A percentile compares a stretch with the other conserved stretches of the same genome.
Evolutionary conservation across 371 early-diverging fungal species (phyloP).

Genomic region (Phascolomyces articulosus): DNA sequence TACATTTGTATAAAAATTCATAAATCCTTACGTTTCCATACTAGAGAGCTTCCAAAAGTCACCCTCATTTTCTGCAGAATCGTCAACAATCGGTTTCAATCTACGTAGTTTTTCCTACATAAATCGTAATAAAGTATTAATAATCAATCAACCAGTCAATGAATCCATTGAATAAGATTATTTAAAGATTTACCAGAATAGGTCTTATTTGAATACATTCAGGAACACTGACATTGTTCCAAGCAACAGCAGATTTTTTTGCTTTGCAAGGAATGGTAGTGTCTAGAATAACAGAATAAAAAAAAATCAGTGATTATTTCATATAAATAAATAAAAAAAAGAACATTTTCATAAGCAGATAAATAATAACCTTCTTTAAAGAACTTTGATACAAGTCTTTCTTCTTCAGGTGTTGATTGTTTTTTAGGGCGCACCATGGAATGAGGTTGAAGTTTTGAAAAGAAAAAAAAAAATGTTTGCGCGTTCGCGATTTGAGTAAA

Average conservation of each 20-base stretch:
- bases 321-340: neutral
- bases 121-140: neutral
- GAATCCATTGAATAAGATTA: too few species aligned
- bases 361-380: constrained; percentile 42
- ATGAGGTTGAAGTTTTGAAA: neutral
- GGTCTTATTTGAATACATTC: constrained; percentile 23
- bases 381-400: constrained; percentile 41
- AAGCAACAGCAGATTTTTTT: constrained; percentile 10
- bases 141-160: neutral
- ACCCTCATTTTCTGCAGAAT: constrained; percentile 15
- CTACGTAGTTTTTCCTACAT: constrained; percentile 23
- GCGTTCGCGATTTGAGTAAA: neutral
- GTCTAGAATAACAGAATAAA: neutral
- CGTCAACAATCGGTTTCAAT: constrained; percentile 17
- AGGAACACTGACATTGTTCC: constrained; percentile 26
- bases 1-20: neutral
- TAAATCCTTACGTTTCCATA: constrained; percentile 23
- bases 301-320: neutral
- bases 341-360: neutral
- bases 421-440: constrained; percentile 33
- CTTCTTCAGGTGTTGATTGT: constrained; percentile 38
- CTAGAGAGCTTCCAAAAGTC: constrained; percentile 25
- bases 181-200: constrained; percentile 30
- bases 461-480: neutral
- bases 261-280: neutral